phyloP scores from a whole-genome alignment of 805 yeast genomes.

The Ogataea saltuana region DNA sequence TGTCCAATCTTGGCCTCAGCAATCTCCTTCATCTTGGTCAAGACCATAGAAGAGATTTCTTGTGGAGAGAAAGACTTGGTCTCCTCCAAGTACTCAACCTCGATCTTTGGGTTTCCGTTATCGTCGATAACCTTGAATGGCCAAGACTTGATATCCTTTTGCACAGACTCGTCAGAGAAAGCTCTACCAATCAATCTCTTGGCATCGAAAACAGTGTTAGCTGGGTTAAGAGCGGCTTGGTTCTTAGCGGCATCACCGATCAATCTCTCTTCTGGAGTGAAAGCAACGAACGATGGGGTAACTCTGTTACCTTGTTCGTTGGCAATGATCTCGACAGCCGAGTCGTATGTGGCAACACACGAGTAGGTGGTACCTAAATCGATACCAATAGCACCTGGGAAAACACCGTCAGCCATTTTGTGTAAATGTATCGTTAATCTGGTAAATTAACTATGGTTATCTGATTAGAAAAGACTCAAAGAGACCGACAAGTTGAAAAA shows the following conservation, averaged over 20 bases:
- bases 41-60: conserved; percentile 75
- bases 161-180: conserved; percentile 73
- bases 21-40: conserved; percentile 79
- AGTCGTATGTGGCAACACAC: conserved; percentile 75
- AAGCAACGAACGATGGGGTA: conserved; percentile 80
- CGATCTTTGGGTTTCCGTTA: conserved; percentile 66
- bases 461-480: background rate
- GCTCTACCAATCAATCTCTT: conserved; percentile 81
- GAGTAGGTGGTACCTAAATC: conserved; percentile 89
- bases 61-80: conserved; percentile 70
- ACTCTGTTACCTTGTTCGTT: conserved; percentile 87
- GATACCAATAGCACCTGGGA: conserved; percentile 99
- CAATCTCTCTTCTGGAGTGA: conserved; percentile 75
- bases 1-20: conserved; percentile 77
- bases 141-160: conserved; percentile 91
- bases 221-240: conserved; percentile 79
- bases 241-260: conserved; percentile 84
- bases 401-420: conserved; percentile 95
- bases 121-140: conserved; percentile 71
- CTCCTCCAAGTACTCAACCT: conserved; percentile 71
- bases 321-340: conserved; percentile 77
- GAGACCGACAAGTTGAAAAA: background rate
- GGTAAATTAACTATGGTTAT: conserved; percentile 8
- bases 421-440: conserved; percentile 15
- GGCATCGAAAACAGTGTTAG: conserved; percentile 79